A percentile compares a stretch with the other conserved stretches of the same genome.
phyloP scores from a whole-genome alignment of 805 yeast genomes.

The Metschnikowia matae region DNA sequence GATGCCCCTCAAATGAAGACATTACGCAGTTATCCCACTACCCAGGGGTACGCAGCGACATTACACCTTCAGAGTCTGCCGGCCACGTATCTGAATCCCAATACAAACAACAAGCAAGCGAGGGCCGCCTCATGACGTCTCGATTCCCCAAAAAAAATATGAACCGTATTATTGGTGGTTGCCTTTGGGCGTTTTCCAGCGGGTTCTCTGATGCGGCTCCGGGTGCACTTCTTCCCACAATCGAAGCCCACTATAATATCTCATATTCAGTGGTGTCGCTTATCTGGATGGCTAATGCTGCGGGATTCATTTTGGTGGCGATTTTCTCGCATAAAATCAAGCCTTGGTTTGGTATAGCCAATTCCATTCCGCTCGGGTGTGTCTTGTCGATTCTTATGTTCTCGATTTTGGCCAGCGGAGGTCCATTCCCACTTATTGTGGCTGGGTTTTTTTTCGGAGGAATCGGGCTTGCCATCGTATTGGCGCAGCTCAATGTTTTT shows the following conservation, averaged over 20 bases:
- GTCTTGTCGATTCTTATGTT: slow-evolving; percentile 13
- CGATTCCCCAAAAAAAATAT: slow-evolving; percentile 16
- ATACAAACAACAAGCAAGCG: slow-evolving; percentile 7
- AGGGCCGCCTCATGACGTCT: slow-evolving; percentile 14
- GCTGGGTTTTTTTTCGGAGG: slow-evolving; percentile 24
- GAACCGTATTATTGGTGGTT: slow-evolving; percentile 16
- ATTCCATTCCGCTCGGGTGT: slow-evolving; percentile 17
- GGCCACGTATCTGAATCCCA: background rate
- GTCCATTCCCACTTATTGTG: slow-evolving; percentile 21
- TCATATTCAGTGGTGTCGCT: slow-evolving; percentile 19
- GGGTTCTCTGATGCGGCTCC: slow-evolving; percentile 22
- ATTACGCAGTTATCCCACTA: slow-evolving; percentile 8
- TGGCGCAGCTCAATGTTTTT: slow-evolving; percentile 22
- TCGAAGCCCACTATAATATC: slow-evolving; percentile 18
- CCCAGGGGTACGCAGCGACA: background rate
- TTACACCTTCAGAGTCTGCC: background rate
- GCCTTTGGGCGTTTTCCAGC: slow-evolving; percentile 16
- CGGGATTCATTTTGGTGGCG: slow-evolving; percentile 20
- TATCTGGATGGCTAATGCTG: slow-evolving; percentile 21
- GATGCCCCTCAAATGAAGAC: slow-evolving; percentile 14
- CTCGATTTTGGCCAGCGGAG: slow-evolving; percentile 19
- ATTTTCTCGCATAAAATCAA: slow-evolving; percentile 15
- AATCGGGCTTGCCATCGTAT: slow-evolving; percentile 19
- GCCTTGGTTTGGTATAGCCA: slow-evolving; percentile 16
- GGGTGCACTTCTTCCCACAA: slow-evolving; percentile 21